These are phyloP conservation scores for Yueomyces sinensis DNA, from an alignment of 805 yeast species.

Conservation along the genomic window DNA sequence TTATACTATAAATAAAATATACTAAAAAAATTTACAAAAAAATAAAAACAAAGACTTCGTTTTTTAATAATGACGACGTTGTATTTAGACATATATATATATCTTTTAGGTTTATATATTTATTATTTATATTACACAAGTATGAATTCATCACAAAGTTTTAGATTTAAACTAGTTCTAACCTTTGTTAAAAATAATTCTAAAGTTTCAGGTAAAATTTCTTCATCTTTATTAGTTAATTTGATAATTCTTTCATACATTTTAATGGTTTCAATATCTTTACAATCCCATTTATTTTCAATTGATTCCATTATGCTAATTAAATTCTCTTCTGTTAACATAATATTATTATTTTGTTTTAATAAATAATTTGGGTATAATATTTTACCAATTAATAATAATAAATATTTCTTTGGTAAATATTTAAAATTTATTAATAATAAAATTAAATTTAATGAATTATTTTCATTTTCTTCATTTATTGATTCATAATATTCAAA, in stretches of 20 bases:
- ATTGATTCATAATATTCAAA: slow-evolving; percentile 32
- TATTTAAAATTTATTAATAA: slow-evolving; percentile 16
- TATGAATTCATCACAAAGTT: background rate
- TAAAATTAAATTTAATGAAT: slow-evolving; percentile 12
- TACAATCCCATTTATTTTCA: slow-evolving; percentile 12
- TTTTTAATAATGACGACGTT: no score
- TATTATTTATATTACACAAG: no score
- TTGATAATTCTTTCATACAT: background rate
- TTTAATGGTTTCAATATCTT: slow-evolving; percentile 6
- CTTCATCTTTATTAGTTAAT: background rate
- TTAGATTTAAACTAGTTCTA: background rate
- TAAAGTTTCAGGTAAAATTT: background rate
- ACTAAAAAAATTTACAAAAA: no score
- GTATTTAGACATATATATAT: no score
- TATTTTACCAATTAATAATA: slow-evolving; percentile 15
- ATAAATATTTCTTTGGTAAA: slow-evolving; percentile 18
- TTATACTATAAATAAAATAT: no score
- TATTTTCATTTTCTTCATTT: slow-evolving; percentile 13
- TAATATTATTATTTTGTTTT: slow-evolving; percentile 9
- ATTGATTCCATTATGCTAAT: slow-evolving; percentile 14
- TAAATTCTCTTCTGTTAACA: slow-evolving; percentile 12
- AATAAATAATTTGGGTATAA: slow-evolving; percentile 16
- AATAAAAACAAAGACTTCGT: no score
- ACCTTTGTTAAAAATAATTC: background rate
- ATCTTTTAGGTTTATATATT: no score